Base-by-base conservation (phyloP, 2,329 filamentous ascomycete genomes). In the Alternaria triticimaculans region DNA sequence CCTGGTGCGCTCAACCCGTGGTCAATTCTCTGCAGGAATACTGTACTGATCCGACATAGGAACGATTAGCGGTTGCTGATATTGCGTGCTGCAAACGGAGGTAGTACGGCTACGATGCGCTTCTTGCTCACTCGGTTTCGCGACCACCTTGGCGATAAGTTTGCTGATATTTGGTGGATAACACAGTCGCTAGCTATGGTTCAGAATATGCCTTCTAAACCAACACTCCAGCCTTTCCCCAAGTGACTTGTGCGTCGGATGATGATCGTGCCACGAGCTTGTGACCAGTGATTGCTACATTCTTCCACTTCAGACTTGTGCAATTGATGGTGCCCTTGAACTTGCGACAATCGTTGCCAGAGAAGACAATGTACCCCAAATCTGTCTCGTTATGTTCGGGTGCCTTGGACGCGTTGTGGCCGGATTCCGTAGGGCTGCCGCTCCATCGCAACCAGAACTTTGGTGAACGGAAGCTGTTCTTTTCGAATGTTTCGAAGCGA, bases 381-480 rank as follows among this genome's bases (percentile, higher is more conserved):
- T 69, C 72, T 5, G 59, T 63, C n/a, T 63, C 63, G 25, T 23
- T 21, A 5, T 23, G 41, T 28, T 21, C 44, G 11, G 41, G 14
- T 5, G 41, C 58, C 14, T 60, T 45, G 33, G 55, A 23, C 2
- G 28, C 10, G 11, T 28, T 44, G 21, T 46, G 23, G 11, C 25
- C 15, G 2, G 48, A 33, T 8, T 44, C 43, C 3, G 23, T 20
- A 25, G 21, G 30, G 11, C 30, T n/a, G 45, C 71, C 71, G 49
- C 63, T 72, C 71, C 71, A 74, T n/a, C 62, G 62, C 9, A 74
- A 60, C 72, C 72, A 74, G 50, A 74, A 74, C 28, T 73, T 74
- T 23, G 72, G 72, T 5, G 62, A 55, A n/a, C 72, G 69, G 53
- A 74, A 73, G 48, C 68, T 71, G 55, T 74, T 74, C 53, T 73